These are phyloP conservation scores for Tetrapisispora fleetii DNA, from an alignment of 805 yeast genomes.

Conservation along the genomic window DNA sequence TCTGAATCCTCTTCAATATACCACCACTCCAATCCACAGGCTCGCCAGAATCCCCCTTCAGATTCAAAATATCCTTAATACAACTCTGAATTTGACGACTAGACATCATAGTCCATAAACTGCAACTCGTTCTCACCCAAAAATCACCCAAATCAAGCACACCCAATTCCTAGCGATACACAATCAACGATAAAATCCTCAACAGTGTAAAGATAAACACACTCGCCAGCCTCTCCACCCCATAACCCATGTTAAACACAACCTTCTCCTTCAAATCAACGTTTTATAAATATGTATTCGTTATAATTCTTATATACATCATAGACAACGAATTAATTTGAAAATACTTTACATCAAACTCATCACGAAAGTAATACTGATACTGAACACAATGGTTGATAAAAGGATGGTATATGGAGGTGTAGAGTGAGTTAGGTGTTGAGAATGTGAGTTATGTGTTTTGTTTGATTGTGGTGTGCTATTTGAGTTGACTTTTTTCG, in stretches of 20 bases:
- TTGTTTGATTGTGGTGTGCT: no score
- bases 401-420: no score
- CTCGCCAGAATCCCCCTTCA: constrained; percentile 8
- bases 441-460: no score
- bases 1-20: constrained; percentile 17
- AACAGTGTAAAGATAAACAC: no score
- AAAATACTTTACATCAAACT: background rate
- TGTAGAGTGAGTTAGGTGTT: no score
- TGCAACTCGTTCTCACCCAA: background rate
- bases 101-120: constrained; percentile 16
- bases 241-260: no score
- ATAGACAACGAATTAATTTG: background rate
- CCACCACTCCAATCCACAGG: constrained; percentile 22
- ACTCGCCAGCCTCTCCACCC: no score
- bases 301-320: no score
- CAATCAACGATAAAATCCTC: background rate
- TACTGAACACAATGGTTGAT: background rate
- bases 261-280: no score
- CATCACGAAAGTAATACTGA: background rate
- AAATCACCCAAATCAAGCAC: no score
- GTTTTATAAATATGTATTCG: no score
- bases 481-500: no score
- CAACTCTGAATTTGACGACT: constrained; percentile 21
- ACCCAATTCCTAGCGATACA: background rate
- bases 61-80: constrained; percentile 20